phyloP scores from a whole-genome alignment of 1,139 yeast species.

The Candida sp. region DNA sequence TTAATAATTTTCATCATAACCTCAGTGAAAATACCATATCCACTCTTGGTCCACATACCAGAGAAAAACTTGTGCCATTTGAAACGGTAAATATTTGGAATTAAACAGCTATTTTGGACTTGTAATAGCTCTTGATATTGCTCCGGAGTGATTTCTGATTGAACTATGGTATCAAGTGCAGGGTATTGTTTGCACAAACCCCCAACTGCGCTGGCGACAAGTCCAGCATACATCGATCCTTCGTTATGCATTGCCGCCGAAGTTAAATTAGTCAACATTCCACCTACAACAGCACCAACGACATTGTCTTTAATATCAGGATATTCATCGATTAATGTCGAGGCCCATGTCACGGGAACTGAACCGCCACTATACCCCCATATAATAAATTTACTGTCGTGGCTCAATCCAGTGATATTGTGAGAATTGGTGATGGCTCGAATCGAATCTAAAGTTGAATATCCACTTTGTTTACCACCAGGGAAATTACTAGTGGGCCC shows the following conservation, averaged over 20 bases:
- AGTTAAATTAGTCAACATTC: conserved; percentile 16
- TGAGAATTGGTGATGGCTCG: conserved; percentile 23
- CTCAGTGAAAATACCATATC: background rate
- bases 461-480: conserved; percentile 29
- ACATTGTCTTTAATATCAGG: conserved; percentile 12
- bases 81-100: conserved; percentile 3
- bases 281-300: conserved; percentile 20
- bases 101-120: conserved; percentile 7
- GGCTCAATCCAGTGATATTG: conserved; percentile 23
- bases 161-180: conserved; percentile 5
- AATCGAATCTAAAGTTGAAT: conserved; percentile 27
- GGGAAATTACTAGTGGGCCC: conserved; percentile 27
- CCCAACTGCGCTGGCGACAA: conserved; percentile 13
- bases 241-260: conserved; percentile 14
- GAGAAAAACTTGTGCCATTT: conserved; percentile 8
- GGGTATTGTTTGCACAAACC: conserved; percentile 19
- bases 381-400: conserved; percentile 22
- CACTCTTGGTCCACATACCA: conserved; percentile 7
- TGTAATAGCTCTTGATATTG: conserved; percentile 2
- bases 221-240: conserved; percentile 16
- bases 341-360: conserved; percentile 37
- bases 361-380: conserved; percentile 45
- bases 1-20: conserved; percentile 9
- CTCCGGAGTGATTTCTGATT: conserved; percentile 2
- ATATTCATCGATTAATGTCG: conserved; percentile 25